phyloP scores from a whole-genome alignment of 164 flowering plant species.

The Stephania yunnanensis region DNA sequence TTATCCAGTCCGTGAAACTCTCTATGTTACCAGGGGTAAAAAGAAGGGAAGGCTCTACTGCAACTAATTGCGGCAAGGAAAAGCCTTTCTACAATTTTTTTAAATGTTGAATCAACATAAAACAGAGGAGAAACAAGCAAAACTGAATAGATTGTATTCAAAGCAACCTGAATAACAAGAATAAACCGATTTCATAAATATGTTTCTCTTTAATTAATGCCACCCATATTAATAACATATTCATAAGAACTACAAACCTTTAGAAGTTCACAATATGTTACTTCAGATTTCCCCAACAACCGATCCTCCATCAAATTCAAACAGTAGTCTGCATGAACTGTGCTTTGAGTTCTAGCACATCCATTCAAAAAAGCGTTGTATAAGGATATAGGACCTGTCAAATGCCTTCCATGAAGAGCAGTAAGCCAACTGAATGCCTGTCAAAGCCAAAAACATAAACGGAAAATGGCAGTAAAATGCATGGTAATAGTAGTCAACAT shows the following conservation, averaged over 20 bases:
- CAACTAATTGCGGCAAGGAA: background rate
- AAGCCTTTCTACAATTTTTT: background rate
- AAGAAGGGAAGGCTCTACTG: background rate
- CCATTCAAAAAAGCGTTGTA: constrained; percentile 54
- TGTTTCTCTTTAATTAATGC: background rate
- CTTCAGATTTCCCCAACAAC: constrained; percentile 58
- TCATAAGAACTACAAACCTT: constrained; percentile 42
- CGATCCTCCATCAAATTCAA: constrained; percentile 65
- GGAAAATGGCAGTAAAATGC: background rate
- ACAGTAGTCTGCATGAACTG: constrained; percentile 39
- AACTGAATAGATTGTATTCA: background rate
- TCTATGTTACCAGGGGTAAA: background rate
- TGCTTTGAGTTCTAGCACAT: constrained; percentile 33
- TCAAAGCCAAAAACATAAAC: background rate
- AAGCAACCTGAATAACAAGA: background rate
- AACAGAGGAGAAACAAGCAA: background rate
- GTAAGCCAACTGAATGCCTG: constrained; percentile 64
- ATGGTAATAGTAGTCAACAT: background rate
- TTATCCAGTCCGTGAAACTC: background rate
- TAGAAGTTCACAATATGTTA: constrained; percentile 60
- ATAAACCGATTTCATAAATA: no score
- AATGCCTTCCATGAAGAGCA: constrained; percentile 34
- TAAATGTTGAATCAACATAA: background rate
- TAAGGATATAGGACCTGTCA: constrained; percentile 24
- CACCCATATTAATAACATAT: constrained; percentile 2